phyloP scores from a whole-genome alignment of 805 yeast species.

The Ascoidea asiatica region DNA sequence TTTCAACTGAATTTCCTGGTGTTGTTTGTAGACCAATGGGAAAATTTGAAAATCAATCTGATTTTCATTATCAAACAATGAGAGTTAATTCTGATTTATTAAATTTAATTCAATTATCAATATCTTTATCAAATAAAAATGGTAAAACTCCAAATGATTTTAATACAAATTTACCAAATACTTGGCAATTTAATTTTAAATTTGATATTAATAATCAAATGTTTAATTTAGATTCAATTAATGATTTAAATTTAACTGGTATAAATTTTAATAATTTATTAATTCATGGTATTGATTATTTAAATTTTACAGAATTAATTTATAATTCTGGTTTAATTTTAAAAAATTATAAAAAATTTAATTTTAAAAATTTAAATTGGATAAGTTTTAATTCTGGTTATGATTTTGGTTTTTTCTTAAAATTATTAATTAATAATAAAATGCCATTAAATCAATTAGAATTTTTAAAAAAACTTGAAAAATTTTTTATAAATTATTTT shows the following conservation, averaged over 20 bases:
- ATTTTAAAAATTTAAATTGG: slow-evolving; percentile 53
- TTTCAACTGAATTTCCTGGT: slow-evolving; percentile 93
- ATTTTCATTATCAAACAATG: slow-evolving; percentile 92
- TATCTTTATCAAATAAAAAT: slow-evolving; percentile 54
- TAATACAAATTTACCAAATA: slow-evolving; percentile 34
- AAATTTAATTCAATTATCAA: slow-evolving; percentile 75
- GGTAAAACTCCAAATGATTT: slow-evolving; percentile 52
- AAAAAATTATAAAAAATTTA: slow-evolving; percentile 29
- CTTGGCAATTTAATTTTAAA: slow-evolving; percentile 95
- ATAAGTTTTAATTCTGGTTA: slow-evolving; percentile 88
- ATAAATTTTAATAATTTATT: slow-evolving; percentile 67
- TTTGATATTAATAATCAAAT: slow-evolving; percentile 69
- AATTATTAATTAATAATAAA: slow-evolving; percentile 57
- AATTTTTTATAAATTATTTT: slow-evolving; percentile 69
- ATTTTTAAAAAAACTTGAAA: slow-evolving; percentile 54
- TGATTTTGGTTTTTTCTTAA: slow-evolving; percentile 80
- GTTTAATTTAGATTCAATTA: slow-evolving; percentile 78
- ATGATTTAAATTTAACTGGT: slow-evolving; percentile 69
- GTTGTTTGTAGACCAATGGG: slow-evolving; percentile 95
- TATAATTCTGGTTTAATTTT: slow-evolving; percentile 78
- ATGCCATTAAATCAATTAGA: slow-evolving; percentile 77
- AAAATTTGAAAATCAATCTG: slow-evolving; percentile 73
- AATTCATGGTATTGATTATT: slow-evolving; percentile 63
- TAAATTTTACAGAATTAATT: slow-evolving; percentile 71
- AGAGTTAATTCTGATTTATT: slow-evolving; percentile 82